Base-by-base conservation (phyloP, 2,329 filamentous ascomycete species). In the Chaetomium strumarium region DNA sequence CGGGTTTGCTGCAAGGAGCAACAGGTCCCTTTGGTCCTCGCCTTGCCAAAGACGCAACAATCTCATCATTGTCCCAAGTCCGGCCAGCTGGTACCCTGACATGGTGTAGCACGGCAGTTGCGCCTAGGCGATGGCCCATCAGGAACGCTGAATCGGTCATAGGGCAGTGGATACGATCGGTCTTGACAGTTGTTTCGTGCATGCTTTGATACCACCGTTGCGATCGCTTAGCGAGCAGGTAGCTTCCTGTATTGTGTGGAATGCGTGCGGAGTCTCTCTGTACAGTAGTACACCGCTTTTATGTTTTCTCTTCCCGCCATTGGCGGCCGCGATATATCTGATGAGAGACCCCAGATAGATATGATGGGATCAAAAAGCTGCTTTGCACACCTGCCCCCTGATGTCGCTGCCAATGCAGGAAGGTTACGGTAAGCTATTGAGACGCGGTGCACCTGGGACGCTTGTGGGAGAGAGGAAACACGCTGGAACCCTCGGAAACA, bases 401-500 rank as follows among this genome's bases (percentile, higher is more conserved):
- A n/a, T n/a, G n/a, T n/a, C n/a, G 36, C 17, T 29, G 17, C 24
- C 24, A 24, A 4, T 24, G 24, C 7, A 13, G 38, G 30, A 7
- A 31, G 19, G 20, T 8, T 45, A 20, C 41, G 36, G 42, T 24
- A 11, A 41, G 34, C 24, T 24, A 24, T n/a, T 36, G 17, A 36
- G 47, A 33, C 44, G 29, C 51, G 40, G 47, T 51, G 47, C 49
- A 48, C 38, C 38, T 39, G 30, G 41, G 43, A 19, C 48, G 60
- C 60, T 60, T 59, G 49, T 51, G 36, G 7, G 29, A 55, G 55
- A 24, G 29, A 55, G 55, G 61, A 62, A 62, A 55, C 54, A 16
- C 54, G 49, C 55, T 55, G 52, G 50, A 45, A 37, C 57, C 60
- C 52, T 58, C 62, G 63, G 63, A 66, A 66, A 66, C 62, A 64